Base-by-base conservation (phyloP, 345 rosid species). In the Eucalyptus decipiens region DNA sequence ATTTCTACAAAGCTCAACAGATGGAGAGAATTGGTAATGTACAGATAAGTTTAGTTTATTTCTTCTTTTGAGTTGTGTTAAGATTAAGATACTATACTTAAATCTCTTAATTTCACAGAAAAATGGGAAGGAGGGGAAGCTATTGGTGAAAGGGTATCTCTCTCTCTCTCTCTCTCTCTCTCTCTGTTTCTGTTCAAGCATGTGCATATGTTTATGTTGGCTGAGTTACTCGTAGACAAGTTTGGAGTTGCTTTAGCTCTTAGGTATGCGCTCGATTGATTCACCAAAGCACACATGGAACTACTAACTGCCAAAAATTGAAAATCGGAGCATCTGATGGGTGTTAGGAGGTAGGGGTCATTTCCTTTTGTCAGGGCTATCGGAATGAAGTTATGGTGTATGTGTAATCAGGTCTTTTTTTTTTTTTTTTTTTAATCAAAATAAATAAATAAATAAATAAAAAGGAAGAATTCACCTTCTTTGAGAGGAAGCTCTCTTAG, bases 111-210 rank as follows among this genome's bases (percentile, higher is more conserved):
- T 88, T 49, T 49, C 80, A 49, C 93, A 97, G 99, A 47, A 90
- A 90, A 95, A 92, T 95, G 93, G 95, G 97, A 96, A 92, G 94
- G 92, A 62, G 99, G 99, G 30, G 96, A 95, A 89, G 89, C 89
- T 43, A 96, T 97, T 90, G 99, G 99, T 52, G 96, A 95, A 86
- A 94, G 94, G 97, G 99, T 97, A 86, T 88, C 80, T 56, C 52
- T 60, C 80, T 43, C 86, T 69, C 86, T 89, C 52, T 40, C 86
- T 37, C 86, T 80, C 67, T 80, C 26, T 80, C 30, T 37, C 48
- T 49, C 65, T 72, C 32, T 86, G 28, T 86, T 19, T 50, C 14
- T 47, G 87, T 86, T 49, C 60, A 19, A 10, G n/a, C 17, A 5
- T 76, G 47, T 76, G 47, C 24, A 76, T 21, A 40, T 76, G 47